Evolutionary conservation across 208 protist species (phyloP).

Genomic region (Trypanosoma lewisi): DNA sequence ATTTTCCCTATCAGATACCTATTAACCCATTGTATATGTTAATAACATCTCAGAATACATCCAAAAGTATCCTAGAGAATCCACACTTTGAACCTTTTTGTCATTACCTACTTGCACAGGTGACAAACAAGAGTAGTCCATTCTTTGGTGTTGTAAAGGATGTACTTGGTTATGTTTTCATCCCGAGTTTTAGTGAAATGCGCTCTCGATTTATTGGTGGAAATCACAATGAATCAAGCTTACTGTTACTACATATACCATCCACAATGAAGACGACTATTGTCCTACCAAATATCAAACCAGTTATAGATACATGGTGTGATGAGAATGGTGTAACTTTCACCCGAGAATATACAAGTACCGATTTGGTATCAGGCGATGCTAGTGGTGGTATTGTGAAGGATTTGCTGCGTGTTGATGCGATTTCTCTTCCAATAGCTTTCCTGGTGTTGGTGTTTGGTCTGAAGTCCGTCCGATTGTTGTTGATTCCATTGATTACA

Average conservation of each 20-base stretch:
- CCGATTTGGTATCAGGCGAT: conserved; percentile 11
- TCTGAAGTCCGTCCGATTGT: conserved; percentile 17
- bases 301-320: conserved; percentile 15
- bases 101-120: conserved; percentile 1
- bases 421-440: conserved; percentile 28
- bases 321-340: conserved; percentile 7
- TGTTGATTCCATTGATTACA: conserved; percentile 22
- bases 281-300: not conserved
- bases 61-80: conserved; percentile 11
- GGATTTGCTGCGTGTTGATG: conserved; percentile 28
- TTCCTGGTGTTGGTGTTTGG: conserved; percentile 25
- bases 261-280: not conserved
- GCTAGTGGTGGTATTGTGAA: conserved; percentile 12
- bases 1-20: conserved; percentile 16
- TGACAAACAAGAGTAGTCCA: conserved; percentile 11
- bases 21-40: conserved; percentile 18
- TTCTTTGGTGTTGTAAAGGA: conserved; percentile 13
- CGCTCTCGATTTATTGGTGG: conserved; percentile 19
- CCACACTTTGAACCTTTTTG: conserved; percentile 14
- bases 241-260: conserved; percentile 2
- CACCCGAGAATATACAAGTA: conserved; percentile 16
- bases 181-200: not conserved
- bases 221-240: conserved; percentile 17
- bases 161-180: conserved; percentile 11
- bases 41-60: conserved; percentile 3